Base-by-base conservation (phyloP, 495 filamentous ascomycete genomes). In the Annulohypoxylon moriforme region DNA sequence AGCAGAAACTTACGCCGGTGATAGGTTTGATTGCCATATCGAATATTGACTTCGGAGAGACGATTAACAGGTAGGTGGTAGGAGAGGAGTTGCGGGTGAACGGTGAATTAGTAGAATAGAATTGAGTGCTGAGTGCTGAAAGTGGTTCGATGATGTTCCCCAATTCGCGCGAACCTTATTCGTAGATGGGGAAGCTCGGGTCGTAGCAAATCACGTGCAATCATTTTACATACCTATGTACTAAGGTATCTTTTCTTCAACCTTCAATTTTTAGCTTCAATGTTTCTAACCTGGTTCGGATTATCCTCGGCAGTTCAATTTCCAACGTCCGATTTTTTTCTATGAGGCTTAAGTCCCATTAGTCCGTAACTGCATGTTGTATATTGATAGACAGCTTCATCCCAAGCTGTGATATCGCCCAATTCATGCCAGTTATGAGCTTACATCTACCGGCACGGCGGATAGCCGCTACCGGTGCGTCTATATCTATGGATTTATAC, bases 1-100 rank as follows among this genome's bases (percentile, higher is more conserved):
- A n/a, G 16, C 1, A 5, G 8, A 34, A 14, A 80, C 81, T 60
- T 78, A 83, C 81, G 33, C 81, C 81, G 62, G 80, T 82, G 50
- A 83, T 82, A 44, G 81, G 80, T 47, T 64, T 73, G 68, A 84
- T 64, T 63, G 81, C 80, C 81, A 84, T 84, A 80, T 73, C 73
- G 80, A 77, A 50, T 52, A 58, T 71, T 65, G 66, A 72, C 56
- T 29, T 63, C 20, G 55, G 50, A 36, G 33, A 58, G 47, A 42
- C 49, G 61, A 36, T 47, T 36, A 44, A 38, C 40, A 47, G 67
- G 38, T 42, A 40, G 38, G 49, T 55, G 18, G 34, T 5, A 25
- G 55, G 34, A 53, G 44, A 31, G 42, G 57, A 22, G n/a, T n/a
- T n/a, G n/a, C n/a, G n/a, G 25, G 16, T 61, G 20, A 16, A 10